Percentiles rank a stretch among this genome's conserved stretches.
Evolutionary conservation across 176 grass and related monocot genomes (phyloP).

Genomic region (Musa schizocarpa): DNA sequence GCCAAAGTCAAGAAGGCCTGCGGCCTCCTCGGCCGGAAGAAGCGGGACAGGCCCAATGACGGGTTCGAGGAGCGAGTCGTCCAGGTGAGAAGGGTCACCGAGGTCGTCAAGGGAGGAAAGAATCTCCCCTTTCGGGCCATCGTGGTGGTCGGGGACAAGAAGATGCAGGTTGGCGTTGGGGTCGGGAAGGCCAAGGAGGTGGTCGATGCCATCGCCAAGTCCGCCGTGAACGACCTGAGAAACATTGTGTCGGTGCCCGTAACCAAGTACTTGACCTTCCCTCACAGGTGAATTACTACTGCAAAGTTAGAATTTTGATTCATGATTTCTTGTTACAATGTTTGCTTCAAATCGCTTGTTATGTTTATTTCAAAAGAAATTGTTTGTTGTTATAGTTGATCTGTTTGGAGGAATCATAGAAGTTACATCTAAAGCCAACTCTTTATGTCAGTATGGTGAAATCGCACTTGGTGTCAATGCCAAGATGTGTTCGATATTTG

Average conservation of each 20-base stretch:
- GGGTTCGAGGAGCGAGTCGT: constrained; percentile 26
- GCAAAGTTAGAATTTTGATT: neutral
- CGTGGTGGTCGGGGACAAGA: constrained; percentile 75
- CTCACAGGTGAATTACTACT: constrained; percentile 57
- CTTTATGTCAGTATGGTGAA: neutral
- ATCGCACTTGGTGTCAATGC: neutral
- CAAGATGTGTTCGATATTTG: neutral
- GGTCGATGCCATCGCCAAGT: constrained; percentile 68
- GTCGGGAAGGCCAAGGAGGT: constrained; percentile 88
- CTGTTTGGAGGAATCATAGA: neutral
- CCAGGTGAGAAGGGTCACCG: constrained; percentile 34
- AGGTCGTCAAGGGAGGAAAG: constrained; percentile 85
- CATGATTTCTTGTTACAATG: neutral
- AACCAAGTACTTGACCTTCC: constrained; percentile 78
- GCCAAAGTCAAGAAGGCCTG: constrained; percentile 29
- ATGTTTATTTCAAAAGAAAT: neutral
- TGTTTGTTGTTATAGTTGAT: no score
- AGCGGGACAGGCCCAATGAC: constrained; percentile 49
- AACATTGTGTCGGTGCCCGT: constrained; percentile 81
- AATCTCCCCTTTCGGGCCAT: constrained; percentile 73
- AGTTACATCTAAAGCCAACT: neutral
- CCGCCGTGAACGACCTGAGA: constrained; percentile 52
- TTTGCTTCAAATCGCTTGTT: neutral
- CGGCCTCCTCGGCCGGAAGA: constrained; percentile 51
- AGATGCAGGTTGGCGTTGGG: constrained; percentile 65